A percentile compares a stretch with the other conserved stretches of the same genome.
phyloP scores from a whole-genome alignment of 2,329 filamentous ascomycete genomes.

The Malbranchea cinnamomea region DNA sequence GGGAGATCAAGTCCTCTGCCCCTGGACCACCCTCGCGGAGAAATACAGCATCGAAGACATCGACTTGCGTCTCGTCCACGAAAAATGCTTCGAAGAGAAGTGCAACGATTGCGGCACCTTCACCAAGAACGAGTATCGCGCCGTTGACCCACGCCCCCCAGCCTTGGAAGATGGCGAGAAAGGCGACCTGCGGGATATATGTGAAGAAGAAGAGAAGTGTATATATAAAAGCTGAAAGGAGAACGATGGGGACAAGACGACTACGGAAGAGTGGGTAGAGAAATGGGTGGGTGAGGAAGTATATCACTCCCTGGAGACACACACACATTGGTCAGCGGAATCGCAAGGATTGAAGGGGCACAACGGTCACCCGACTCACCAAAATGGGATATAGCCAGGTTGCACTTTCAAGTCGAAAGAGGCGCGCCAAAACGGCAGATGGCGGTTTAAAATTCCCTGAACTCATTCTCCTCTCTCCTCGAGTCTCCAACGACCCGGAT shows the following conservation, averaged over 20 bases:
- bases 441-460: too few relatives aligned
- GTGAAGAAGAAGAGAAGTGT: constrained; percentile 75
- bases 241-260: constrained; percentile 62
- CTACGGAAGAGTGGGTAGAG: constrained; percentile 69
- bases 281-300: constrained; percentile 61
- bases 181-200: constrained; percentile 77
- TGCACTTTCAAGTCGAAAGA: constrained; percentile 18
- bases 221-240: constrained; percentile 73
- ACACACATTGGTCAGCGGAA: constrained; percentile 5
- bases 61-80: constrained; percentile 62
- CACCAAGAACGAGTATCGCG: constrained; percentile 63
- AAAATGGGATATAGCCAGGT: constrained; percentile 35
- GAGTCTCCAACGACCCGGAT: too few relatives aligned
- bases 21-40: constrained; percentile 46
- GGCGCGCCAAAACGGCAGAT: too few relatives aligned
- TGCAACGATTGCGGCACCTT: constrained; percentile 47
- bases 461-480: too few relatives aligned
- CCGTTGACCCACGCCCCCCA: constrained; percentile 79
- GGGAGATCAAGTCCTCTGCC: constrained; percentile 1
- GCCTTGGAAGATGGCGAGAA: constrained; percentile 80
- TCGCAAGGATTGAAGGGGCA: background rate
- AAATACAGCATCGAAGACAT: constrained; percentile 74
- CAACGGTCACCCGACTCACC: constrained; percentile 19
- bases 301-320: constrained; percentile 56
- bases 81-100: constrained; percentile 66